Percentiles rank a stretch among this genome's conserved stretches.
These are phyloP conservation scores for Backusella sp. DNA, from an alignment of 192 early-diverging fungal species.

Conservation along the genomic window DNA sequence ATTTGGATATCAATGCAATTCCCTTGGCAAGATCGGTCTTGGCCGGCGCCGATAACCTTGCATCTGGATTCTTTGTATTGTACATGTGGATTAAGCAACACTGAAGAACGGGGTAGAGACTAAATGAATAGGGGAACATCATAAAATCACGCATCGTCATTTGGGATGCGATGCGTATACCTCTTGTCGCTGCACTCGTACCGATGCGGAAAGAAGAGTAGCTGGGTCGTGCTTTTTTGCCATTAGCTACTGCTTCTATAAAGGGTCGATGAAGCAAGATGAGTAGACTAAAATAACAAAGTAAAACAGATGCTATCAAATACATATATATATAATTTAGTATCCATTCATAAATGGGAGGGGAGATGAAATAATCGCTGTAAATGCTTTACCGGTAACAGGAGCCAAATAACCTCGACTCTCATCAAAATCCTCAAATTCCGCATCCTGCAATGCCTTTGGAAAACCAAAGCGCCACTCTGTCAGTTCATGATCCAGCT, in stretches of 20 bases:
- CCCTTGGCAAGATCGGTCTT: conserved; percentile 24
- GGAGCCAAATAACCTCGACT: conserved; percentile 19
- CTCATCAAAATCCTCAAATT: conserved; percentile 30
- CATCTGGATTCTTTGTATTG: conserved; percentile 33
- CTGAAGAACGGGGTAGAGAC: conserved; percentile 32
- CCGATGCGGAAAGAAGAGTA: conserved; percentile 36
- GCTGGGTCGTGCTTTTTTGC: conserved; percentile 19
- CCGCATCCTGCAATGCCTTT: conserved; percentile 22
- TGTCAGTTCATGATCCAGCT: conserved; percentile 35
- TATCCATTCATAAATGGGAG: too few relatives aligned
- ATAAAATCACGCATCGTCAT: conserved; percentile 27
- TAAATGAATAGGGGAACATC: conserved; percentile 35
- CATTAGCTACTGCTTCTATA: conserved; percentile 19
- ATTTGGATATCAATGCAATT: conserved; percentile 11
- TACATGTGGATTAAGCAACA: conserved; percentile 36
- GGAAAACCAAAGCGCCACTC: conserved; percentile 38
- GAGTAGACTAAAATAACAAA: conserved; percentile 38
- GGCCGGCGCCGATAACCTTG: conserved; percentile 21
- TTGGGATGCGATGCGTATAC: conserved; percentile 24
- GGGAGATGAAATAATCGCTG: too few relatives aligned
- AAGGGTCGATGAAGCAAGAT: conserved; percentile 41
- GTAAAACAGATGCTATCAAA: conserved; percentile 22
- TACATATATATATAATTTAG: not conserved
- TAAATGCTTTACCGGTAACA: conserved; percentile 23
- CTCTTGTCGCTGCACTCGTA: conserved; percentile 32